phyloP scores from a whole-genome alignment of 257 asterid genomes.

The Solanum raphanifolium region DNA sequence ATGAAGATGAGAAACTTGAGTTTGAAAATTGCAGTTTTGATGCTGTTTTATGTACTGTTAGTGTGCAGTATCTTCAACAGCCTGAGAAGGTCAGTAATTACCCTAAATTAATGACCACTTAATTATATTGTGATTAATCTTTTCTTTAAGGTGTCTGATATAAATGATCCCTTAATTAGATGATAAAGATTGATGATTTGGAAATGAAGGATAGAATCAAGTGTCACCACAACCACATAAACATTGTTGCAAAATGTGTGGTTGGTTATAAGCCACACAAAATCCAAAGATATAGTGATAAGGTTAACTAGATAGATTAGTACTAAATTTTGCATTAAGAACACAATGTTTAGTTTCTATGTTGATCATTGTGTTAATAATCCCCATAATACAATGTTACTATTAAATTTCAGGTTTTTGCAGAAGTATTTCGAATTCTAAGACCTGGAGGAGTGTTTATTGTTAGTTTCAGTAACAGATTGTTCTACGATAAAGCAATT shows the following conservation, averaged over 20 bases:
- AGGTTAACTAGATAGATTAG: neutral
- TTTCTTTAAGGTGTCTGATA: no score
- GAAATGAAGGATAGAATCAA: neutral
- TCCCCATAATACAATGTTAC: neutral
- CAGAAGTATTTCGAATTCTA: slow-evolving; percentile 47
- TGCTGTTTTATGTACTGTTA: slow-evolving; percentile 75
- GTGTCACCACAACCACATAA: neutral
- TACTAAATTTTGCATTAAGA: neutral
- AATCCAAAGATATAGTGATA: neutral
- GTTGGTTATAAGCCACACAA: neutral
- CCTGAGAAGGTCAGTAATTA: slow-evolving; percentile 53
- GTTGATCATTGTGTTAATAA: neutral
- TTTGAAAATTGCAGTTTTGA: slow-evolving; percentile 37
- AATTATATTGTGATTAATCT: neutral
- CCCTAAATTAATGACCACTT: neutral
- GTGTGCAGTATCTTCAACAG: slow-evolving; percentile 84
- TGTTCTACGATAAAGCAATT: slow-evolving; percentile 76
- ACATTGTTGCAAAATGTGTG: neutral
- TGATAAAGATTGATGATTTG: neutral
- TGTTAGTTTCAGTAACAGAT: slow-evolving; percentile 67
- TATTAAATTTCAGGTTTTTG: slow-evolving; percentile 36
- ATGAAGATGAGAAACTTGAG: slow-evolving; percentile 46
- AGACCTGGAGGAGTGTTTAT: slow-evolving; percentile 70
- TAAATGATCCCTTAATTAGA: neutral
- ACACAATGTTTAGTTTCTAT: neutral